Evolutionary conservation across 1,284 basidiomycete genomes (phyloP), one percentile per base, ranked within the genome.

Genomic region (Pulchroboletus neoregius): DNA sequence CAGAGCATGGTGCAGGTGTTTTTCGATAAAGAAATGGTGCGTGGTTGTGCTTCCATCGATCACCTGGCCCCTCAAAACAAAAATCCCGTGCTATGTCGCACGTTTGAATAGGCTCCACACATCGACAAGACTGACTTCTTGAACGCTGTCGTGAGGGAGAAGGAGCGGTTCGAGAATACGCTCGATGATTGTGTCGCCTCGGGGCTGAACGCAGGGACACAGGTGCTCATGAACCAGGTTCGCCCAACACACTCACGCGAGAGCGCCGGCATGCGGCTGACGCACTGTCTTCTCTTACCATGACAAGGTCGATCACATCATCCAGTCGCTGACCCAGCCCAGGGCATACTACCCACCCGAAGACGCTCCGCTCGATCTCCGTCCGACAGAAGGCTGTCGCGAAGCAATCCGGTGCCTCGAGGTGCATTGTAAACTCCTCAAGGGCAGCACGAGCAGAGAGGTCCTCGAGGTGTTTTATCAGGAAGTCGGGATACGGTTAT

Each of bases 1-100:
- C 91, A 94, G 69, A 91, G 88, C 23, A 96, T 99, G 84, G 83
- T 96, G 2, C 92, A 98, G 57, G 95, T 98, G 2, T 99, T 95
- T 68, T 99, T 94, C 62, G 94, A 98, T 61, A 94, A 94, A 63
- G 94, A 96, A 61, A 72, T 98, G 62, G 90, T 88, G 46, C 23
- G 75, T 45, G 2, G 4, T 23, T 8, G 10, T 11, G 1, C 9
- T 18, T 26, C 20, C 26, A 27, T 56, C 26, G 42, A 36, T n/a
- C 3, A 16, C 20, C 26, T 37, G 18, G 3, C 23, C 12, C 15
- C 26, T n/a, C 3, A 43, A 34, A 3, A n/a, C 13, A 24, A 13
- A 28, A 12, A 28, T n/a, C 15, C 31, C 11, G n/a, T 30, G 27
- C 6, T 24, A 30, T 18, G 10, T 32, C 22, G 24, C 16, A n/a